Evolutionary conservation across 2,329 filamentous ascomycete species (phyloP), one percentile per base, ranked within the genome.

Genomic region (Aspergillus amoenus): DNA sequence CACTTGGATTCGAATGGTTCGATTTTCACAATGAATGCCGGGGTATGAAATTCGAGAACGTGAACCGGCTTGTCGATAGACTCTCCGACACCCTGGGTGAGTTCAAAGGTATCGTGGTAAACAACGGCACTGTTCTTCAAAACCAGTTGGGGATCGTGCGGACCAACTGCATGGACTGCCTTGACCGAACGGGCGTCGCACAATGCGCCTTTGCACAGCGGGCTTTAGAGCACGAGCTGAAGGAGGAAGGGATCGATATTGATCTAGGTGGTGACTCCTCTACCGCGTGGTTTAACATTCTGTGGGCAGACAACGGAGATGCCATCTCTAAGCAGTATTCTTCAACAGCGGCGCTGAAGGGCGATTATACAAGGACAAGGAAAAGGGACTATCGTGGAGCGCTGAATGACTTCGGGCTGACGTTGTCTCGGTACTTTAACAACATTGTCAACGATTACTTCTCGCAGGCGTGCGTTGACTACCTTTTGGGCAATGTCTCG

Each of bases 391-490:
- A 96, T 67, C 88, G 90, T 1, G 94, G 94, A 3, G 93, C 93
- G 0, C 76, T 99, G 57, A 96, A 93, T 37, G 94, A 99, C 68
- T 86, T 97, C 50, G 91, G 92, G 0, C 80, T 97, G 49, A 97
- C 93, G 0, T 79, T 99, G 42, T 93, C 90, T 6, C 69, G 74
- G 8, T 87, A 88, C 69, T 88, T 86, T 69, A 88, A 82, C 69
- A 97, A 96, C 64, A 94, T 97, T 75, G 92, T 99, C 63, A 96
- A 96, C 65, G 94, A 99, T 75, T 97, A 96, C 73, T 97, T 97
- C 74, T 89, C 93, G 21, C 94, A 99, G 72, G 90, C 92, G 0
- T 91, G 90, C 50, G 96, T 99, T 63, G 94, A 99, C 72, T 97
- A 94, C 69, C 83, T 96, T 4, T 84, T 97, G 0, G 94, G 94